Base-by-base conservation (phyloP, 2,329 filamentous ascomycete species). In the Arthrobotrys conoides region DNA sequence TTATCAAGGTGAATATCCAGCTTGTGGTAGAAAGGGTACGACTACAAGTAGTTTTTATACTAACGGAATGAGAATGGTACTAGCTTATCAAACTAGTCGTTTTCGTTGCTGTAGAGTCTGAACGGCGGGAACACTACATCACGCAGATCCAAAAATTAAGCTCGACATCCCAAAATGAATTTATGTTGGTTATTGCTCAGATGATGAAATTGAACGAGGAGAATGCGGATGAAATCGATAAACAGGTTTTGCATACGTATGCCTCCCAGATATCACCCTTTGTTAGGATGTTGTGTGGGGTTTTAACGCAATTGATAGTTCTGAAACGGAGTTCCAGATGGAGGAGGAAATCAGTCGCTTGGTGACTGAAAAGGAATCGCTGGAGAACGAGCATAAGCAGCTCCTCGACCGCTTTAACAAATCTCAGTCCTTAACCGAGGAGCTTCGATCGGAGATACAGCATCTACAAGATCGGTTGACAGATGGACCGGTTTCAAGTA, bases 311-410 rank as follows among this genome's bases (percentile, higher is more conserved):
- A 57, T 44, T 44, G 76, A 79, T 51, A 71, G 79, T 38, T 80
- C 66, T 24, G 81, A 82, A 71, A 81, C 80, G 57, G 81, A 82
- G 46, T 82, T 82, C 63, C 71, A 81, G 18, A 81, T 82, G 81
- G 82, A 82, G 48, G 82, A 82, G 55, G 82, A 82, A 57, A 82
- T 82, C 71, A 81, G 80, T 41, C 79, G 81, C 36, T 53, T 82
- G 30, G 80, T 82, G 20, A 80, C 81, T 3, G 82, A 82, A 38
- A 82, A 82, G 48, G 82, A 82, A 33, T 79, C 80, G 22, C 63
- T 81, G 22, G 81, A 82, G 55, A 78, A 79, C 44, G 80, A 82
- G 46, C 81, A 81, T 36, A 79, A 82, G 59, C 68, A 73, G 36
- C 64, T 82, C 10, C 65, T 80, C 36, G 80, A 81, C 59, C 77